A percentile compares a stretch with the other conserved stretches of the same genome.
Conservation (phyloP, 2,329 filamentous ascomycete genomes). For the Microdochium nivale region DNA sequence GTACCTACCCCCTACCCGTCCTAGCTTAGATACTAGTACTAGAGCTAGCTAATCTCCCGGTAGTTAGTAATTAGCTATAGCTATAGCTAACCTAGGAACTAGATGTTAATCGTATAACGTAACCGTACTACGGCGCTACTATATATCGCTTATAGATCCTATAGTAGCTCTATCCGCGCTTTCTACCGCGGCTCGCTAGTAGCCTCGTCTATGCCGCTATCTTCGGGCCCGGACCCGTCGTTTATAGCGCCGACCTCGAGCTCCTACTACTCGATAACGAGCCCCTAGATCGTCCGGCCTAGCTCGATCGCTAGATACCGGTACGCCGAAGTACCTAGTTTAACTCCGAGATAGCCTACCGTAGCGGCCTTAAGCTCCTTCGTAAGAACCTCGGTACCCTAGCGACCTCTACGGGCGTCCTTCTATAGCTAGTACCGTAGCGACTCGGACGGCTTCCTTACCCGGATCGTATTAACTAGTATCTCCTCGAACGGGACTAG, state of each 20-base stretch:
- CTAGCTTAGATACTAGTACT: not conserved
- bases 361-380: not conserved
- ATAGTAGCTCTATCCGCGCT: not conserved
- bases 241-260: not conserved
- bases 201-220: not conserved
- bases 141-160: not conserved
- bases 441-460: not conserved
- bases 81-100: not conserved
- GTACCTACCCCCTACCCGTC: not conserved
- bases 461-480: not conserved
- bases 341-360: not conserved
- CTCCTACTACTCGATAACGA: not conserved
- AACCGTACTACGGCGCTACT: not conserved
- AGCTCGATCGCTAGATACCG: constrained; percentile 1
- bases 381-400: not conserved
- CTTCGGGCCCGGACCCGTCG: no score
- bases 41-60: not conserved
- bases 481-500: not conserved
- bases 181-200: not conserved
- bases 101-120: not conserved
- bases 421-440: not conserved
- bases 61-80: not conserved
- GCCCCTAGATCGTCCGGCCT: not conserved
- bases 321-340: not conserved
- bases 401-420: not conserved